Percentiles rank a stretch among this genome's conserved stretches.
phyloP scores from a whole-genome alignment of 257 asterid species.

The Solanum paucissectum region DNA sequence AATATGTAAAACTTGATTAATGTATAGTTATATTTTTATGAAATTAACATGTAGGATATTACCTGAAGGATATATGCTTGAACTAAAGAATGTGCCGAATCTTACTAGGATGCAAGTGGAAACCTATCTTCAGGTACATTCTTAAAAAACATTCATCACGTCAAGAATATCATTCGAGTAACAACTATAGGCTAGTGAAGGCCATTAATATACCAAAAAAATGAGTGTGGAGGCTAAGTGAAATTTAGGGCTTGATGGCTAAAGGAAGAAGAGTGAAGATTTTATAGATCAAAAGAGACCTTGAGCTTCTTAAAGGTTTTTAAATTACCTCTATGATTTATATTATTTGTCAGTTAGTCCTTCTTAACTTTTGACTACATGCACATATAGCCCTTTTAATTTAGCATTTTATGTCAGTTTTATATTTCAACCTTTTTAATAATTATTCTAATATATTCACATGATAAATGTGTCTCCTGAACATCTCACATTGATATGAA shows the following conservation, averaged over 20 bases:
- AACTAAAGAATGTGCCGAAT: too few relatives aligned
- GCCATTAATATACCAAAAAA: not conserved
- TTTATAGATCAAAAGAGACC: not conserved
- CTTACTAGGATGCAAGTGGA: too few relatives aligned
- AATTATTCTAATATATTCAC: not conserved
- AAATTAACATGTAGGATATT: too few relatives aligned
- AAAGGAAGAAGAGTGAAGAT: not conserved
- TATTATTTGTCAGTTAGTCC: not conserved
- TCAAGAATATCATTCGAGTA: too few relatives aligned
- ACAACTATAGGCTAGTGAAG: too few relatives aligned
- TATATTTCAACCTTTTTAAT: not conserved
- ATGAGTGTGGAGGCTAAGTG: not conserved
- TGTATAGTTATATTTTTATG: too few relatives aligned
- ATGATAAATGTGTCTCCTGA: not conserved
- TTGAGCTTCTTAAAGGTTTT: not conserved
- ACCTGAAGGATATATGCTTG: too few relatives aligned
- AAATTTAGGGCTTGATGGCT: not conserved
- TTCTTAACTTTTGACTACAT: not conserved
- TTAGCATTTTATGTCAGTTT: not conserved
- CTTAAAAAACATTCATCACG: too few relatives aligned
- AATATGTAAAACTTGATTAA: too few relatives aligned
- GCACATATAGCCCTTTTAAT: not conserved
- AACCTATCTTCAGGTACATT: too few relatives aligned
- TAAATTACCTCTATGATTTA: not conserved
- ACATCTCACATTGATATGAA: not conserved